Conservation (phyloP, 441 rosid genomes). For the Syzygium syzygioides region DNA sequence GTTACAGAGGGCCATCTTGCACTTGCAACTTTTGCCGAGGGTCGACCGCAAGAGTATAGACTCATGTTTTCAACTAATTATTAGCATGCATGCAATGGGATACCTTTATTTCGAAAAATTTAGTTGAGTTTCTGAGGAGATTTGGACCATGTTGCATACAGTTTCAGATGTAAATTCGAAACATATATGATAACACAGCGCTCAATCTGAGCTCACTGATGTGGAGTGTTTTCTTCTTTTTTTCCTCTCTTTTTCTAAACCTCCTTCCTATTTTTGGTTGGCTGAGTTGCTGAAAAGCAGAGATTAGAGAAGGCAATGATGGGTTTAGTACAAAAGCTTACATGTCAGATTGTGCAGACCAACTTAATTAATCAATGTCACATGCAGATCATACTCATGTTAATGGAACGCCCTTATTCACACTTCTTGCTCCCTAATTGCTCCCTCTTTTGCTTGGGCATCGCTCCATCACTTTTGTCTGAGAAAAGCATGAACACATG, state of each 20-base stretch:
- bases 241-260: neutral
- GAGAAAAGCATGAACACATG: neutral
- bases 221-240: neutral
- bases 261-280: neutral
- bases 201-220: neutral
- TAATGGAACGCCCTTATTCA: neutral
- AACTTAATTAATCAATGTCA: neutral
- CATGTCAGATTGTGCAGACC: neutral
- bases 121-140: neutral
- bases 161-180: neutral
- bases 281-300: neutral
- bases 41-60: neutral
- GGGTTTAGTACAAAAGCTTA: neutral
- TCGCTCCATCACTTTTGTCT: neutral
- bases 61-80: neutral
- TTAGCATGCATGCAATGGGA: neutral
- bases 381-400: neutral
- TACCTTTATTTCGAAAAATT: neutral
- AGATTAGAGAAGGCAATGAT: neutral
- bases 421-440: neutral
- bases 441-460: neutral
- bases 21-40: neutral
- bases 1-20: neutral
- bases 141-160: neutral
- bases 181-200: neutral